Evolutionary conservation across 2,329 filamentous ascomycete species (phyloP).

Genomic region (Trichoderma sp.): DNA sequence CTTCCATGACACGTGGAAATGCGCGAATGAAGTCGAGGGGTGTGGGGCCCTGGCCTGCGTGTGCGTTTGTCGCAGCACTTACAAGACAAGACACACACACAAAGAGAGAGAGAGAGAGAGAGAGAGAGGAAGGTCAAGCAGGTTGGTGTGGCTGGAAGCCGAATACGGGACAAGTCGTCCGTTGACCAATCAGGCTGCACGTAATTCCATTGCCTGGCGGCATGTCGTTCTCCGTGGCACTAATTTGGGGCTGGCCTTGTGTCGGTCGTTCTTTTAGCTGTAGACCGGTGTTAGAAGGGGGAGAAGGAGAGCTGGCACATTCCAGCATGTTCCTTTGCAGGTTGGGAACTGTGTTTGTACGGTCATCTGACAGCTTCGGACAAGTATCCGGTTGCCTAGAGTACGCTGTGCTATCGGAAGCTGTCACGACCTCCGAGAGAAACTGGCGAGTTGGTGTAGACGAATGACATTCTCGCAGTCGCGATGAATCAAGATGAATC

Average conservation of each 20-base stretch:
- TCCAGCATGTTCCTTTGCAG: no score
- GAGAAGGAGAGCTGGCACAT: no score
- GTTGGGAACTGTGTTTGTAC: no score
- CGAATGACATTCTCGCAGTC: background rate
- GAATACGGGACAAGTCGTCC: conserved; percentile 5
- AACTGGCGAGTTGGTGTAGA: no score
- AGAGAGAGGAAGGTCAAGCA: background rate
- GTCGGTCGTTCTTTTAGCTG: no score
- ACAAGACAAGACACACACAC: no score
- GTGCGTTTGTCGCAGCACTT: background rate
- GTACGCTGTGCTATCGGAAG: no score
- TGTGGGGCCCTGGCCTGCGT: conserved; percentile 14
- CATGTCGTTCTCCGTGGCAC: background rate
- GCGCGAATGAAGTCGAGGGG: background rate
- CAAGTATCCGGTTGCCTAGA: no score
- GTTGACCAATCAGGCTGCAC: background rate
- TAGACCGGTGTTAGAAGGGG: background rate
- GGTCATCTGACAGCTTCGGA: no score
- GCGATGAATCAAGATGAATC: background rate
- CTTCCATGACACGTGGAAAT: conserved; percentile 23
- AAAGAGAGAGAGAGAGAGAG: no score
- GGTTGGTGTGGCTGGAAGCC: background rate
- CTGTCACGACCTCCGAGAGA: no score
- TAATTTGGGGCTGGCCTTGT: no score
- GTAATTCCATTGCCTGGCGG: background rate